phyloP scores from a whole-genome alignment of 371 early-diverging fungal species.

The Antonospora locustae region DNA sequence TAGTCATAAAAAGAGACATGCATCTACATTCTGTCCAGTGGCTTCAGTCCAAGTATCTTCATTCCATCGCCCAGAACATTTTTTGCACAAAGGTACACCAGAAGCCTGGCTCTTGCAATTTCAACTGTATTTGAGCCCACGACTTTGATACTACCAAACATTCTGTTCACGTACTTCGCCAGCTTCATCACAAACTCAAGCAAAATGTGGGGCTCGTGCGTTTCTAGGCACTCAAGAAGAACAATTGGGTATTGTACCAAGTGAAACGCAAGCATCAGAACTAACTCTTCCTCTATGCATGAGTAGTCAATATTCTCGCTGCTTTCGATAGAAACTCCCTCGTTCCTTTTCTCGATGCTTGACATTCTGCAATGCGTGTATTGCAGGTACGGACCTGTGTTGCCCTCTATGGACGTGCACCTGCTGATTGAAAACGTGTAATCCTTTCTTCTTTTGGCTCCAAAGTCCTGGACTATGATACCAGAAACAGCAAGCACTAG shows the following conservation, averaged over 20 bases:
- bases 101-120: conserved; percentile 66
- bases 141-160: conserved; percentile 69
- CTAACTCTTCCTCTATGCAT: conserved; percentile 61
- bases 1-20: neutral
- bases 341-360: conserved; percentile 59
- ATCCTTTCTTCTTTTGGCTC: conserved; percentile 80
- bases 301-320: conserved; percentile 41
- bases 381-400: conserved; percentile 95
- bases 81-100: conserved; percentile 62
- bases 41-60: conserved; percentile 61
- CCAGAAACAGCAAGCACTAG: conserved; percentile 65
- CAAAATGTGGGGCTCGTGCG: conserved; percentile 75
- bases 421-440: conserved; percentile 84
- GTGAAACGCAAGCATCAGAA: conserved; percentile 62
- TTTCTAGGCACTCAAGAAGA: conserved; percentile 56
- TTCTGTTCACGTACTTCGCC: conserved; percentile 65
- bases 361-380: conserved; percentile 58
- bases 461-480: conserved; percentile 82
- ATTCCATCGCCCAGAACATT: conserved; percentile 65
- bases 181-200: conserved; percentile 78
- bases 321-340: conserved; percentile 5
- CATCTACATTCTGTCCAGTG: conserved; percentile 69
- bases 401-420: conserved; percentile 87
- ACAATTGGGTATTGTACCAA: conserved; percentile 78
- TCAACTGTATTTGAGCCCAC: conserved; percentile 60